Evolutionary conservation across 768 basidiomycete species (phyloP), one percentile per base, ranked within the genome.

Genomic region (Lactarius vividus): DNA sequence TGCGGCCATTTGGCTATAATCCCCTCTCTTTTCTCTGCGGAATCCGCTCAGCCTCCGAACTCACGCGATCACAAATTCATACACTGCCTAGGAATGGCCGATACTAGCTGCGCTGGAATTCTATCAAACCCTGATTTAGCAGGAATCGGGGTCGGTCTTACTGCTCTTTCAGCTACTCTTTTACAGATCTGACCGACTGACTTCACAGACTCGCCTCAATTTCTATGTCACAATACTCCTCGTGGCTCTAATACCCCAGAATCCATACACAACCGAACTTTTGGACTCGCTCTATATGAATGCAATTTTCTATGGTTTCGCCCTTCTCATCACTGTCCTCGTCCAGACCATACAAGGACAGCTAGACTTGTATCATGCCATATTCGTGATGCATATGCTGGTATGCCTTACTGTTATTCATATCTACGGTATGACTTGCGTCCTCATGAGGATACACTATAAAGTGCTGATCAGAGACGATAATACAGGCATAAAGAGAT

Each of bases 341-440:
- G 33, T 56, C 55, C 55, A 56, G 31, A 56, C 55, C 10, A 35
- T 35, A 56, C 31, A 56, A 15, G 18, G 55, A 20, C 55, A 33
- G n/a, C 31, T 56, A 13, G 55, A 31, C 55, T 56, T 56, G 31
- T 56, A 56, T 23, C 55, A 56, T 56, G 55, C 55, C 13, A 20
- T 56, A 31, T 20, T 56, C 55, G 55, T 56, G 31, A 56, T 56
- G 33, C 55, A 56, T 13, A 33, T 56, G 55, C 6, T 56, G 23
- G 4, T 13, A 20, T 33, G 9, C 33, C 31, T 56, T 11, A 2
- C 7, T 10, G 4, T 52, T 52, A 5, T 52, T 52, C 55, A 56
- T 33, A 5, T 8, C 31, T 56, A 20, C 55, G 55, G 55, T 56
- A 56, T 15, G 18, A 29, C 9, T 56, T 20, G 4, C 18, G 55